Evolutionary conservation across 2,329 filamentous ascomycete genomes (phyloP).

Genomic region (Venturia nashicola): DNA sequence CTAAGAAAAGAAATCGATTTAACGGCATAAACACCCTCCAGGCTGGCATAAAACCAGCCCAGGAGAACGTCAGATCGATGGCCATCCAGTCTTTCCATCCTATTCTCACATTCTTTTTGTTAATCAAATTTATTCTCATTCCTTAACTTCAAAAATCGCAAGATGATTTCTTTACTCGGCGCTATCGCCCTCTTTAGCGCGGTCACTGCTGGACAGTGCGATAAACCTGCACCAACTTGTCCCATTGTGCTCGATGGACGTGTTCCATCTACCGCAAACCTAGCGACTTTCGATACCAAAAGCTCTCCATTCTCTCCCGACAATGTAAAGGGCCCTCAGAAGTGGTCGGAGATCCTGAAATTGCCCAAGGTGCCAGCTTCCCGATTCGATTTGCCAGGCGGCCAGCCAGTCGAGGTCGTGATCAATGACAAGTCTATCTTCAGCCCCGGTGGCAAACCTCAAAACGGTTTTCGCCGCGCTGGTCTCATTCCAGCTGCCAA

Average conservation of each 20-base stretch:
- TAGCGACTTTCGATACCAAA: conserved; percentile 20
- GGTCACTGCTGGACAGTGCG: neutral
- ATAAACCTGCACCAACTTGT: conserved; percentile 15
- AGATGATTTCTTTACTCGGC: neutral
- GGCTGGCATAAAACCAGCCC: neutral
- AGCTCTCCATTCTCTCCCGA: conserved; percentile 37
- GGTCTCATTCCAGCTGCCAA: conserved; percentile 38
- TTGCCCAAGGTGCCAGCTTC: conserved; percentile 30
- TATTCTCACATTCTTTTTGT: neutral
- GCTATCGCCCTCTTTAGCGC: neutral
- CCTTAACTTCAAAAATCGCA: neutral
- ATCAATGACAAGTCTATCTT: conserved; percentile 47
- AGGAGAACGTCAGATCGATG: neutral
- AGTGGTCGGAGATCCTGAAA: conserved; percentile 39
- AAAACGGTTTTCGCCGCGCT: conserved; percentile 48
- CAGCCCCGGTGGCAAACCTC: conserved; percentile 24
- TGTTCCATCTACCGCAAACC: conserved; percentile 16
- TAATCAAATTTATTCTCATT: neutral
- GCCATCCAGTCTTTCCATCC: neutral
- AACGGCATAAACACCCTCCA: neutral
- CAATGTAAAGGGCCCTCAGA: conserved; percentile 41
- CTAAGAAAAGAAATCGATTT: neutral
- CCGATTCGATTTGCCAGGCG: conserved; percentile 32
- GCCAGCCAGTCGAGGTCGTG: conserved; percentile 40
- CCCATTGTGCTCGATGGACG: conserved; percentile 26